A percentile compares a stretch with the other conserved stretches of the same genome.
phyloP scores from a whole-genome alignment of 768 basidiomycete species.

The Termitomyces sp. region DNA sequence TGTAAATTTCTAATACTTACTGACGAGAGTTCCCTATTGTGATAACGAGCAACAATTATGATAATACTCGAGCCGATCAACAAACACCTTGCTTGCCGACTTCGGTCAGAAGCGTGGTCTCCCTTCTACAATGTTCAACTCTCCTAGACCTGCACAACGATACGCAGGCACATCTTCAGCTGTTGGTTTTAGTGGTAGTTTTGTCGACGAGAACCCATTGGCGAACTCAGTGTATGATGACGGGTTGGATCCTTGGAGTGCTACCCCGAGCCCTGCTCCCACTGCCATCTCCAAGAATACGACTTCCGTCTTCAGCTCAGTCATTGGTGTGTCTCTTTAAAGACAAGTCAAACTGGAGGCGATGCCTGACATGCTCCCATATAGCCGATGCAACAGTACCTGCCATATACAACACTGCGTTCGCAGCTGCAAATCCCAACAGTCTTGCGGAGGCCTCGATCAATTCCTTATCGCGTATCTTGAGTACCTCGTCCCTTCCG shows the following conservation, averaged over 20 bases:
- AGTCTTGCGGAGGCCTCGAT: slow-evolving; percentile 77
- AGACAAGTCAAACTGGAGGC: background rate
- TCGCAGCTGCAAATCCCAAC: slow-evolving; percentile 64
- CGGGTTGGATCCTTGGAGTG: slow-evolving; percentile 76
- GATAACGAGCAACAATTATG: background rate
- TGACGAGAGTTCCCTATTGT: background rate
- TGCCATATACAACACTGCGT: slow-evolving; percentile 67
- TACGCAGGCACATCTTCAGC: slow-evolving; percentile 52
- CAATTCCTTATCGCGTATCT: slow-evolving; percentile 72
- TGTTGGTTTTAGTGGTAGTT: slow-evolving; percentile 59
- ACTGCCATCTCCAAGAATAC: slow-evolving; percentile 49
- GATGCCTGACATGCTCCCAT: slow-evolving; percentile 1
- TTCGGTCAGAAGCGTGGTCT: background rate
- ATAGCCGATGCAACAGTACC: slow-evolving; percentile 80
- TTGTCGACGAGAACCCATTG: slow-evolving; percentile 73
- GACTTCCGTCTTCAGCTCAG: slow-evolving; percentile 54
- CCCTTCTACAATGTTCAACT: slow-evolving; percentile 69
- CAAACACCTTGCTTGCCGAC: slow-evolving; percentile 1
- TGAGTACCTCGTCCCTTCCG: slow-evolving; percentile 72
- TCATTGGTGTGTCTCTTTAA: slow-evolving; percentile 49
- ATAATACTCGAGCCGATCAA: slow-evolving; percentile 2
- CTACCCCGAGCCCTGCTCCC: slow-evolving; percentile 65
- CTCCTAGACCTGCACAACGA: slow-evolving; percentile 67
- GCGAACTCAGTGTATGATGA: slow-evolving; percentile 73
- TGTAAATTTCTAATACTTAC: slow-evolving; percentile 13